phyloP scores from a whole-genome alignment of 2,329 filamentous ascomycete species.

The Colletotrichum sp. region DNA sequence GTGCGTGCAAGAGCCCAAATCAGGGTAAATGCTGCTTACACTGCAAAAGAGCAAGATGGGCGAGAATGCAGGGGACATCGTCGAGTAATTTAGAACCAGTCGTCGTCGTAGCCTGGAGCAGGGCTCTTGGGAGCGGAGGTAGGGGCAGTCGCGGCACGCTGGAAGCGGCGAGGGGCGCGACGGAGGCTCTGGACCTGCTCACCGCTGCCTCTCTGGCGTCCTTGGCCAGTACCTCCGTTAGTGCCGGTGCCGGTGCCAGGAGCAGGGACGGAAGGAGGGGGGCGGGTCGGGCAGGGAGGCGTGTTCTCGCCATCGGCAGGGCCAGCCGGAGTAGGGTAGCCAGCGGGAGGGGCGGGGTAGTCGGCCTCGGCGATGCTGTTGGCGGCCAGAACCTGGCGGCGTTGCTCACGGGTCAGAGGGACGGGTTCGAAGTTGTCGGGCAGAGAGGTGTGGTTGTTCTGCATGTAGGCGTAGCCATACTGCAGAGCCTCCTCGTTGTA shows the following conservation, averaged over 20 bases:
- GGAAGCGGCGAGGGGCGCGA: conserved; percentile 6
- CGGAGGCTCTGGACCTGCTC: conserved; percentile 1
- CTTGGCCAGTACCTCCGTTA: neutral
- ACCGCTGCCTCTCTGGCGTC: neutral
- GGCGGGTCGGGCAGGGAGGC: conserved; percentile 9
- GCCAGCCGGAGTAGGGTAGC: conserved; percentile 7
- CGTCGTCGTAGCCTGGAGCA: conserved; percentile 11
- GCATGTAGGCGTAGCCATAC: conserved; percentile 3
- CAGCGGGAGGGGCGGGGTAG: neutral
- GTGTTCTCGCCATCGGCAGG: neutral
- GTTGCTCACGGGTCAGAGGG: neutral
- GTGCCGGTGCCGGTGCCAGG: neutral
- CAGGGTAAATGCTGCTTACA: no score
- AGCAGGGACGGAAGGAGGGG: neutral
- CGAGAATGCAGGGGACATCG: neutral
- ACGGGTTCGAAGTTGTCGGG: neutral
- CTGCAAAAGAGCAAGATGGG: neutral
- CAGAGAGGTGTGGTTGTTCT: neutral
- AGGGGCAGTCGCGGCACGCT: conserved; percentile 10
- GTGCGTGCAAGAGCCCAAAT: no score
- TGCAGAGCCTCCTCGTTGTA: conserved; percentile 12
- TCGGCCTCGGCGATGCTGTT: conserved; percentile 8
- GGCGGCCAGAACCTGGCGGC: neutral
- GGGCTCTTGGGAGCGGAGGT: conserved; percentile 3
- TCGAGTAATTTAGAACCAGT: conserved; percentile 5